Percentiles rank a stretch among this genome's conserved stretches.
phyloP scores from a whole-genome alignment of 2,329 filamentous ascomycete species.

The Fusarium compactum region DNA sequence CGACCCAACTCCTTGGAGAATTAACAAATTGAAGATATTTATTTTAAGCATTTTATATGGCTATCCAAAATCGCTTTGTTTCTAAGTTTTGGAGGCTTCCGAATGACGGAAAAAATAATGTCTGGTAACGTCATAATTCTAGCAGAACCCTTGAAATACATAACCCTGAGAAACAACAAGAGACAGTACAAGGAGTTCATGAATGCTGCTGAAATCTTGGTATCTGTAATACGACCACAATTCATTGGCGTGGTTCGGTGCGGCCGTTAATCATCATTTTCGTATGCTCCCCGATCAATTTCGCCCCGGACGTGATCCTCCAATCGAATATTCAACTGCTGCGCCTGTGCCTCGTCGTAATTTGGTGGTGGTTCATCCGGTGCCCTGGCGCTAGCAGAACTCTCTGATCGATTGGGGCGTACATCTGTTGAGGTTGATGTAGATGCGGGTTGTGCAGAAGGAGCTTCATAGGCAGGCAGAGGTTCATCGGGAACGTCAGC shows the following conservation, averaged over 20 bases:
- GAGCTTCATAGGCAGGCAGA: conserved; percentile 85
- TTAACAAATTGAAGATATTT: not conserved
- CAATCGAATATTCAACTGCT: conserved; percentile 68
- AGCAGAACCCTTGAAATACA: conserved; percentile 29
- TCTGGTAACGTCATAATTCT: conserved; percentile 14
- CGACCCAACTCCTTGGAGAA: conserved; percentile 14
- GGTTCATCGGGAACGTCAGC: conserved; percentile 83
- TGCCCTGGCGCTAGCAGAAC: conserved; percentile 56
- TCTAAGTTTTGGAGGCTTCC: not conserved
- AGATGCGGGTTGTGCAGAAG: conserved; percentile 51
- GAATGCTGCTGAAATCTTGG: conserved; percentile 41
- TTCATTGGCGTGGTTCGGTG: conserved; percentile 29
- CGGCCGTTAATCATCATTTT: conserved; percentile 46
- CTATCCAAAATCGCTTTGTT: not conserved
- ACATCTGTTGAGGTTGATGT: conserved; percentile 42
- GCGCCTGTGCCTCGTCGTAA: conserved; percentile 91
- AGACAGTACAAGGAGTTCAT: conserved; percentile 38
- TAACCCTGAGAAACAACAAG: conserved; percentile 14
- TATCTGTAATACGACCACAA: conserved; percentile 40
- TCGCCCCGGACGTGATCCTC: conserved; percentile 81
- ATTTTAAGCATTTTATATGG: not conserved
- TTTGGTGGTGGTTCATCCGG: conserved; percentile 86
- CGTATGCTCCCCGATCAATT: conserved; percentile 67
- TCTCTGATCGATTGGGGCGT: conserved; percentile 51
- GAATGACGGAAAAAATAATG: not conserved